A percentile compares a stretch with the other conserved stretches of the same genome.
These are phyloP conservation scores for Aspergillus calidoustus DNA, from an alignment of 2,329 filamentous ascomycete genomes.

Conservation along the genomic window DNA sequence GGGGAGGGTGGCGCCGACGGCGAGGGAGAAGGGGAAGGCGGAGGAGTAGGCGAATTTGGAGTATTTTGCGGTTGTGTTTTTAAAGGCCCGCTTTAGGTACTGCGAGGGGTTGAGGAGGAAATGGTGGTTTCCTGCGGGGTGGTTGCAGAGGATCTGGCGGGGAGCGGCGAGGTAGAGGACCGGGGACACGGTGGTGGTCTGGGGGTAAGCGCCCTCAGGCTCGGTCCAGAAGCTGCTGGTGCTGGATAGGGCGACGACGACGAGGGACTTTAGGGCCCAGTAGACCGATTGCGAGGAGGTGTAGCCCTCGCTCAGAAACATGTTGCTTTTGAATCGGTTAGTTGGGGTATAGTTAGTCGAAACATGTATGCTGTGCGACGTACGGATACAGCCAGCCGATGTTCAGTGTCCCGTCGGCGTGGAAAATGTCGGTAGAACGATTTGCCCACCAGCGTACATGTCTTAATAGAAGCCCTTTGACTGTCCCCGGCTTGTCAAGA, in stretches of 20 bases:
- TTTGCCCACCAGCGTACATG: conserved; percentile 57
- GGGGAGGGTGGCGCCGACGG: too few species aligned
- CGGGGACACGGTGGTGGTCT: conserved; percentile 1
- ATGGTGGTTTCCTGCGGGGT: conserved; percentile 39
- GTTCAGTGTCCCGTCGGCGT: conserved; percentile 54
- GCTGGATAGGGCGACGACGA: conserved; percentile 44
- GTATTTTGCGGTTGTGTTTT: conserved; percentile 45
- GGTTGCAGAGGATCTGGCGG: conserved; percentile 52
- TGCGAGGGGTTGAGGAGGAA: conserved; percentile 50
- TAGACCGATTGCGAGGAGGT: conserved; percentile 62
- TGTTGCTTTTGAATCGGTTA: conserved; percentile 23
- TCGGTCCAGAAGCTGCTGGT: conserved; percentile 51
- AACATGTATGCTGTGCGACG: too few species aligned
- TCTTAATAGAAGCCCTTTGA: conserved; percentile 56
- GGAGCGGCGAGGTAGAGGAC: conserved; percentile 29
- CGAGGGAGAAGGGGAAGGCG: too few species aligned
- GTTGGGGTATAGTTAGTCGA: too few species aligned
- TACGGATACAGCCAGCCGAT: conserved; percentile 53
- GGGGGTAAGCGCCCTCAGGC: conserved; percentile 43
- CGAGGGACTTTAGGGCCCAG: conserved; percentile 58
- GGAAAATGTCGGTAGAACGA: conserved; percentile 50
- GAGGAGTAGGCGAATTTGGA: conserved; percentile 57
- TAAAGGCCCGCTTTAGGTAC: conserved; percentile 46
- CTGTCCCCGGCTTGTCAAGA: conserved; percentile 40
- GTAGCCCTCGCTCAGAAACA: conserved; percentile 62